These are phyloP conservation scores for Kwoniella dendrophila DNA, from an alignment of 768 basidiomycete species.

Conservation along the genomic window DNA sequence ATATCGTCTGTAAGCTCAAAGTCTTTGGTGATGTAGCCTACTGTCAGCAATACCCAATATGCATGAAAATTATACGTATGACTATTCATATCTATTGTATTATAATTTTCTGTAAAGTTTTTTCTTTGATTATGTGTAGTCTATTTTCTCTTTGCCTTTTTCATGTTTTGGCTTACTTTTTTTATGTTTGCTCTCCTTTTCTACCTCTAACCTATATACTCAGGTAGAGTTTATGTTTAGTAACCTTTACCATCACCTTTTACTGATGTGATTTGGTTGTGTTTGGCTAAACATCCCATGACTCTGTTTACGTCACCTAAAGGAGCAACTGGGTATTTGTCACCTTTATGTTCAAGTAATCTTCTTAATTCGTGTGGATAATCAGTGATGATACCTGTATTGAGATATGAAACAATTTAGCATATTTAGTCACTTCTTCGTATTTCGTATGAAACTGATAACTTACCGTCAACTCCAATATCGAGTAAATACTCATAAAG, in stretches of 20 bases:
- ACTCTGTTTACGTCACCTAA: conserved; percentile 66
- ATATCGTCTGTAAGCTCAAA: no score
- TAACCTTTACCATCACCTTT: conserved; percentile 23
- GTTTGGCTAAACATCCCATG: conserved; percentile 65
- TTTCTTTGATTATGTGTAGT: no score
- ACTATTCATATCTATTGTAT: no score
- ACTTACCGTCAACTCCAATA: conserved; percentile 67
- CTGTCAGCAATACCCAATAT: no score
- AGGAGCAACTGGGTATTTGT: conserved; percentile 60
- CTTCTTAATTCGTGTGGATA: conserved; percentile 67
- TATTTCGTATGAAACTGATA: not conserved
- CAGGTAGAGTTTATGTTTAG: not conserved
- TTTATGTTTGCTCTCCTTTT: no score
- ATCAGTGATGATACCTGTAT: conserved; percentile 66
- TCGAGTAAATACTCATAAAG: conserved; percentile 65
- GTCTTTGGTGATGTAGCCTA: no score
- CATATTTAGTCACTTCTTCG: not conserved
- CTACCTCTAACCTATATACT: no score
- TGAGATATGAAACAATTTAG: not conserved
- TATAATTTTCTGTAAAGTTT: no score
- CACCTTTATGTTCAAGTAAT: conserved; percentile 64
- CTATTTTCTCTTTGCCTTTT: no score
- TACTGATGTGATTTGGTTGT: conserved; percentile 50
- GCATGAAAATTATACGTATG: no score
- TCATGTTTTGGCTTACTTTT: no score